Percentiles rank a stretch among this genome's conserved stretches.
Conservation (phyloP, 495 filamentous ascomycete genomes). For the Daldinia decipiens region DNA sequence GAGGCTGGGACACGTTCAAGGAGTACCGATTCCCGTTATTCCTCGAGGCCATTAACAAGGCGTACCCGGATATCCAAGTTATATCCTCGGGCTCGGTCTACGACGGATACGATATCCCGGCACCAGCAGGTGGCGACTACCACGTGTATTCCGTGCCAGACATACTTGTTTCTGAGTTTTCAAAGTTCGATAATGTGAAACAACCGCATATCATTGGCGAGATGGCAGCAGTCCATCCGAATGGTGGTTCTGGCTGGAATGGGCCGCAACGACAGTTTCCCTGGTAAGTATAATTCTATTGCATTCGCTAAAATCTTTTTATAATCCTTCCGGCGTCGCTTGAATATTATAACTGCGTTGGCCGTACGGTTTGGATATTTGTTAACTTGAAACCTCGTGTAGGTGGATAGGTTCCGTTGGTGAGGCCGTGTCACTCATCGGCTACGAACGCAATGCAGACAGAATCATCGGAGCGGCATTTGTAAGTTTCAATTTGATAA, state of each 20-base stretch:
- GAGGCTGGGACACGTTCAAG: constrained; percentile 58
- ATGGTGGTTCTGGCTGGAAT: constrained; percentile 60
- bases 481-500: constrained; percentile 14
- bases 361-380: constrained; percentile 1
- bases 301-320: not conserved
- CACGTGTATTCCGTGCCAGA: constrained; percentile 53
- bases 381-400: constrained; percentile 42
- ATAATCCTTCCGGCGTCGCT: not conserved
- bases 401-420: constrained; percentile 68
- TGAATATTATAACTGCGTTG: not conserved
- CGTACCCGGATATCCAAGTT: constrained; percentile 70
- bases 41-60: constrained; percentile 63
- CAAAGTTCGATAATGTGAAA: constrained; percentile 62
- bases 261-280: constrained; percentile 50
- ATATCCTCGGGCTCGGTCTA: constrained; percentile 61
- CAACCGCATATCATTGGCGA: constrained; percentile 59
- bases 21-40: constrained; percentile 67
- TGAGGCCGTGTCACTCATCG: constrained; percentile 75
- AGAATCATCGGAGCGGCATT: constrained; percentile 56
- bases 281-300: constrained; percentile 40
- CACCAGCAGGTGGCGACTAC: constrained; percentile 58
- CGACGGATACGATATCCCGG: constrained; percentile 53
- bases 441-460: constrained; percentile 72
- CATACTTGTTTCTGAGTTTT: constrained; percentile 49
- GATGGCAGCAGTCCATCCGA: constrained; percentile 65